These are phyloP conservation scores for Angomonas ambiguus DNA, from an alignment of 208 protist species.

Conservation along the genomic window DNA sequence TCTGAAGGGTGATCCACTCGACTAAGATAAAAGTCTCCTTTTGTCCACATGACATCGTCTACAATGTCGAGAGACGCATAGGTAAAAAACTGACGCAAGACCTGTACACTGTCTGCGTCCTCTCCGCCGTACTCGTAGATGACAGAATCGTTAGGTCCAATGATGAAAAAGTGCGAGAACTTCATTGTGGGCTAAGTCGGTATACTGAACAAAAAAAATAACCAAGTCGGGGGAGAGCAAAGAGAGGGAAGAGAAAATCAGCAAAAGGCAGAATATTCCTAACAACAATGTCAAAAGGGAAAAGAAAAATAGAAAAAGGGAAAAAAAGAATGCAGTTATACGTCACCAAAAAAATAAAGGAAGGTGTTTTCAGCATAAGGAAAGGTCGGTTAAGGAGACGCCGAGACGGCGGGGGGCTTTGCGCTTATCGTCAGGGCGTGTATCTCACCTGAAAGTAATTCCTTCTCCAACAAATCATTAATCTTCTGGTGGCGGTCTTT, in stretches of 20 bases:
- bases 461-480: not conserved
- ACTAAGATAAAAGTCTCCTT: not conserved
- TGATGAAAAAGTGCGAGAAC: not conserved
- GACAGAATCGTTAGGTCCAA: not conserved
- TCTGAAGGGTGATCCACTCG: not conserved
- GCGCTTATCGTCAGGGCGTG: not conserved
- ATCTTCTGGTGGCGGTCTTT: not conserved
- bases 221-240: not conserved
- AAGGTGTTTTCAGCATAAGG: not conserved
- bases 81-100: not conserved
- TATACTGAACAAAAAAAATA: conserved; percentile 1
- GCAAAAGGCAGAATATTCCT: no score
- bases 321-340: no score
- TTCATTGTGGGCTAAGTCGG: not conserved
- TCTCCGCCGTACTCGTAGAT: not conserved
- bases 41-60: not conserved
- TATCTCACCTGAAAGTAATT: not conserved
- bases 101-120: not conserved
- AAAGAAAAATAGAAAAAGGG: not conserved
- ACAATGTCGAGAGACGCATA: not conserved
- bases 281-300: no score
- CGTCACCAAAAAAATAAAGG: no score
- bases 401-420: not conserved
- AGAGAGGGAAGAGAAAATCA: not conserved
- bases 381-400: not conserved